These are phyloP conservation scores for Cerrena zonata DNA, from an alignment of 1,284 basidiomycete genomes.

Conservation along the genomic window DNA sequence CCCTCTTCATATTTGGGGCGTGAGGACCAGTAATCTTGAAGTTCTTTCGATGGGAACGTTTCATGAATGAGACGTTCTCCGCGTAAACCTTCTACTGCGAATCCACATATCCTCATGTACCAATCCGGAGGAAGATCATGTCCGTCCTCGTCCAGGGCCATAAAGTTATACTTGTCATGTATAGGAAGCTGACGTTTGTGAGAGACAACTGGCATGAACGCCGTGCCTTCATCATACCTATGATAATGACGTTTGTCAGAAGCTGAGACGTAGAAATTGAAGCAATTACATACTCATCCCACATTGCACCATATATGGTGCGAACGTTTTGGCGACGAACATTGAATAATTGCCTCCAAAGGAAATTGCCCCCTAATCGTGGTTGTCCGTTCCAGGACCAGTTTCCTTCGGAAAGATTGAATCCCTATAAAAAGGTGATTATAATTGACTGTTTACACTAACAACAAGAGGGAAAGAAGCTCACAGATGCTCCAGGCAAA, in stretches of 20 bases:
- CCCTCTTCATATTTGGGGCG: conserved; percentile 53
- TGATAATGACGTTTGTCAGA: neutral
- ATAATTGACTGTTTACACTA: neutral
- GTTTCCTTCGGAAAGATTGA: conserved; percentile 60
- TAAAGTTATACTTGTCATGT: conserved; percentile 49
- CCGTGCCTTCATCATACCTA: conserved; percentile 77
- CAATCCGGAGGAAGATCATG: conserved; percentile 69
- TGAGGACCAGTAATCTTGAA: conserved; percentile 67
- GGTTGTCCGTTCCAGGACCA: conserved; percentile 64
- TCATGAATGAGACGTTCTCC: conserved; percentile 57
- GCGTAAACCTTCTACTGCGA: conserved; percentile 61
- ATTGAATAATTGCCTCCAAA: conserved; percentile 71
- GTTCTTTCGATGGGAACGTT: conserved; percentile 62
- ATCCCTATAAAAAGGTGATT: conserved; percentile 39
- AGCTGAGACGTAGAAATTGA: neutral
- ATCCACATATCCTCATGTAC: conserved; percentile 75
- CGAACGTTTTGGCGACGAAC: conserved; percentile 54
- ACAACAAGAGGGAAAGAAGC: conserved; percentile 25
- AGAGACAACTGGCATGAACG: conserved; percentile 62
- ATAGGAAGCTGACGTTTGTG: conserved; percentile 52
- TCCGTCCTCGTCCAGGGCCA: conserved; percentile 68
- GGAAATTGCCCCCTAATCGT: conserved; percentile 62
- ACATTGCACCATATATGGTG: conserved; percentile 76
- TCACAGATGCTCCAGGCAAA: conserved; percentile 67
- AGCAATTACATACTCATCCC: conserved; percentile 64